phyloP scores from a whole-genome alignment of 2,329 filamentous ascomycete species.

The Juglanconis juglandina region DNA sequence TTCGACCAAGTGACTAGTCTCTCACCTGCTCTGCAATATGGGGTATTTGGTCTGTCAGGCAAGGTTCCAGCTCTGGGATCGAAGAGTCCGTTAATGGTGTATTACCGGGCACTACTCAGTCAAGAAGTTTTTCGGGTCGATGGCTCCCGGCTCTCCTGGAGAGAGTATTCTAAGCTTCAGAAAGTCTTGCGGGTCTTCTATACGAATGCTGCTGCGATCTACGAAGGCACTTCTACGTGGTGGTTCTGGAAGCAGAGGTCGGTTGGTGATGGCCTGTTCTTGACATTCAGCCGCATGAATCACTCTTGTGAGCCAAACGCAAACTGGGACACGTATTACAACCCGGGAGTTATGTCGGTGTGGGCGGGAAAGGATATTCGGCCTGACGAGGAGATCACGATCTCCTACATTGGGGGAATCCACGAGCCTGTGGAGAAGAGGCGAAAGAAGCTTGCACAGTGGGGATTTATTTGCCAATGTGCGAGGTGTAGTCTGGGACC shows the following conservation, averaged over 20 bases:
- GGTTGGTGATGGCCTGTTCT: slow-evolving; percentile 1
- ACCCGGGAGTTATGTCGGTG: not conserved
- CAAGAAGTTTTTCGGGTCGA: not conserved
- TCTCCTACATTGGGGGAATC: not conserved
- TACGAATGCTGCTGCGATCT: slow-evolving; percentile 2
- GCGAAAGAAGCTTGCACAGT: not conserved
- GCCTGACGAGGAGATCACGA: slow-evolving; percentile 1
- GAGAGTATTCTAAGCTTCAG: not conserved
- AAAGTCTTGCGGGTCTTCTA: slow-evolving; percentile 2
- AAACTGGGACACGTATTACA: not conserved
- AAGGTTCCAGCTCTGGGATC: not conserved
- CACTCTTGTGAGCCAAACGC: slow-evolving; percentile 7
- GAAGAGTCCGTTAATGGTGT: not conserved
- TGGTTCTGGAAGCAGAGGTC: not conserved
- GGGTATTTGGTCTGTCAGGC: not conserved
- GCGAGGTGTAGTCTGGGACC: not conserved
- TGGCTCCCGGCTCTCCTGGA: slow-evolving; percentile 3
- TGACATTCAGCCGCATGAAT: slow-evolving; percentile 6
- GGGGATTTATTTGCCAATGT: slow-evolving; percentile 1
- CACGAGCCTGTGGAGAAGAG: not conserved
- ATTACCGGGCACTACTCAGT: not conserved
- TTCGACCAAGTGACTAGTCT: not conserved
- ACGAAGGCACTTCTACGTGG: not conserved
- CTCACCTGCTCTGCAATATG: not conserved
- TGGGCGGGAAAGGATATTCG: not conserved